Base-by-base conservation (phyloP, 768 basidiomycete genomes). In the Kwoniella dendrophila region DNA sequence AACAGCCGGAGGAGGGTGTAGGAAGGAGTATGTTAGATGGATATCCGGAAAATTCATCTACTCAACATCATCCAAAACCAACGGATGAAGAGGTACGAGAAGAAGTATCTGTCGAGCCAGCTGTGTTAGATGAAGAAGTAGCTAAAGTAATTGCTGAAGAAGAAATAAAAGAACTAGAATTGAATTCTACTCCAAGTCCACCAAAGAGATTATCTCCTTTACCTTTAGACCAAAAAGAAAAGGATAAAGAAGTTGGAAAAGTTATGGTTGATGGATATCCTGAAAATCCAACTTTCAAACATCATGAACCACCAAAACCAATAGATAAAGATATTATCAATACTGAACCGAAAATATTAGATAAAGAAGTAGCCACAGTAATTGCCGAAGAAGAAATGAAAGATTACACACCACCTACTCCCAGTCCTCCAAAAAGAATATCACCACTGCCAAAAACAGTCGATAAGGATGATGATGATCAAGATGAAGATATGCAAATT, bases 91-190 rank as follows among this genome's bases (percentile, higher is more conserved):
- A 30, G 4, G 49, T 36, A 10, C 29, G 41, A 27, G 62, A 51
- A 24, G 22, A 48, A 14, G 30, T 51, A 22, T 30, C 26, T 7
- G 24, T 41, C 16, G 55, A 63, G 27, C 51, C 56, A 1, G 64
- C 68, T 29, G 64, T 50, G 14, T 49, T 56, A 30, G 58, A 58
- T 27, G 48, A 41, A 2, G 66, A 73, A 34, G 63, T 70, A 4
- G 73, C 73, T 0, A 44, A 43, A 24, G 65, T 63, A 20, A 56
- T 71, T 11, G 66, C 68, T 22, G 59, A 62, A 30, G 69, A 68
- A 44, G 71, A 73, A 47, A 58, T 50, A 2, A 68, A 66, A 52
- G 63, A 62, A 1, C 33, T 16, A 11, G n/a, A 61, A 32, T 26
- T 64, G 14, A n/a, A n/a, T n/a, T 47, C 59, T 12, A 59, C 59